Evolutionary conservation across 139 green algal species (phyloP).

Genomic region (Yamagishiella unicocca): DNA sequence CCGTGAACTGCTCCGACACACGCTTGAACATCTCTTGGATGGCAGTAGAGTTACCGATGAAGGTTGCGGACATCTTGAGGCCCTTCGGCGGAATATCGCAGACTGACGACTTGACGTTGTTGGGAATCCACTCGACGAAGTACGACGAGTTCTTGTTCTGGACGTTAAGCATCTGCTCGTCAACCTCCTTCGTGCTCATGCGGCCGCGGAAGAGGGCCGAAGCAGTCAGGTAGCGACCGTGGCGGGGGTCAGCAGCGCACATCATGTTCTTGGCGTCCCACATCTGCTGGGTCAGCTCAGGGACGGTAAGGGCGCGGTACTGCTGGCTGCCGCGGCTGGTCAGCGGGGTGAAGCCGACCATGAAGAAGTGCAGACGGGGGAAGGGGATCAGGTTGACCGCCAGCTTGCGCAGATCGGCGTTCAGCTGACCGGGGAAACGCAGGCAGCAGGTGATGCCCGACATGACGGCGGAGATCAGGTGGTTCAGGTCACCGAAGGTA

Average conservation of each 20-base stretch:
- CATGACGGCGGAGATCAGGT: constrained; percentile 97
- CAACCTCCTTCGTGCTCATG: constrained; percentile 93
- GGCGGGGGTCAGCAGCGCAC: constrained; percentile 95
- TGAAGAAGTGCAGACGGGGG: constrained; percentile 98
- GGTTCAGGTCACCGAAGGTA: constrained; percentile 94
- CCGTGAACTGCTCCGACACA: constrained; percentile 95
- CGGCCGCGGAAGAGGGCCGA: constrained; percentile 89
- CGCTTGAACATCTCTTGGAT: constrained; percentile 97
- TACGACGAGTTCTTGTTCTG: constrained; percentile 98
- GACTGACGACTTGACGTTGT: constrained; percentile 98
- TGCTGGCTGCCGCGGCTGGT: constrained; percentile 93
- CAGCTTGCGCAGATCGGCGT: constrained; percentile 94
- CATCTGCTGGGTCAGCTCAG: constrained; percentile 97
- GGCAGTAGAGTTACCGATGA: constrained; percentile 97
- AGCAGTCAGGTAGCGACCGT: constrained; percentile 96
- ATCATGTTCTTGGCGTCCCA: constrained; percentile 99
- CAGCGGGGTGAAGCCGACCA: constrained; percentile 96
- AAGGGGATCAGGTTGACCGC: constrained; percentile 96
- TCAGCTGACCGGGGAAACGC: constrained; percentile 95
- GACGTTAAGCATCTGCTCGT: constrained; percentile 98
- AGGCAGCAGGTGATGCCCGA: constrained; percentile 96
- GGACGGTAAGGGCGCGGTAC: constrained; percentile 93
- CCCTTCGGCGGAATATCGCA: constrained; percentile 97
- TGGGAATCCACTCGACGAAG: constrained; percentile 99
- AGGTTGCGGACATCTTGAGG: constrained; percentile 96